Evolutionary conservation across 192 early-diverging fungal genomes (phyloP).

Genomic region (Backusella psychrophila): DNA sequence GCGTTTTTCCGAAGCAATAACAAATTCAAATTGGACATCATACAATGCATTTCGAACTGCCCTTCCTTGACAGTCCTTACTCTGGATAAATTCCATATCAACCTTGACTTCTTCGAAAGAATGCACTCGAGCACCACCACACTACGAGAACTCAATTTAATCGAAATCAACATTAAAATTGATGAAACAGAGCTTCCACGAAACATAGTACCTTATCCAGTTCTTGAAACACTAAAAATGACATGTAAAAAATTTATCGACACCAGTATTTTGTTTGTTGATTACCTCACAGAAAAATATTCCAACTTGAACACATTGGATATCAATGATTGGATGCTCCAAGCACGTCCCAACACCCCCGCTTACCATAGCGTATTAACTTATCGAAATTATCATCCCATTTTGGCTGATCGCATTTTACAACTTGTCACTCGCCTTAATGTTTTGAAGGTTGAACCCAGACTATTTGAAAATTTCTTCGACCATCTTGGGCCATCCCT

Average conservation of each 20-base stretch:
- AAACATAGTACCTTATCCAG: neutral
- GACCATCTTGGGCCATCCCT: neutral
- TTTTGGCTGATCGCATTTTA: neutral
- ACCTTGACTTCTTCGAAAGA: neutral
- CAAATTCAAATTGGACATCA: neutral
- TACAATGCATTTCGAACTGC: neutral
- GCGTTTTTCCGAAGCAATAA: neutral
- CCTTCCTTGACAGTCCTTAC: neutral
- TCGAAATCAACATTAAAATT: neutral
- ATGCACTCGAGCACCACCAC: neutral
- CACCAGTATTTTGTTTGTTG: neutral
- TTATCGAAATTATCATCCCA: neutral
- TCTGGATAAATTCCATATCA: neutral
- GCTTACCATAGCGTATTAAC: neutral
- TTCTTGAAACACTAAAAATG: neutral
- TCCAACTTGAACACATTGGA: neutral
- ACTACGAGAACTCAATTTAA: neutral
- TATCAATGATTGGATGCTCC: neutral
- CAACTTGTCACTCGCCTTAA: neutral
- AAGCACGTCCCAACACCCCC: neutral
- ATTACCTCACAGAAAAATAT: neutral
- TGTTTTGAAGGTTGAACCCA: neutral
- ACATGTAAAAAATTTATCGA: neutral
- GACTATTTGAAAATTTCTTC: neutral
- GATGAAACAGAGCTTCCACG: neutral